Conservation (phyloP, 2,329 filamentous ascomycete species). For the Epicoccum sorghinum region DNA sequence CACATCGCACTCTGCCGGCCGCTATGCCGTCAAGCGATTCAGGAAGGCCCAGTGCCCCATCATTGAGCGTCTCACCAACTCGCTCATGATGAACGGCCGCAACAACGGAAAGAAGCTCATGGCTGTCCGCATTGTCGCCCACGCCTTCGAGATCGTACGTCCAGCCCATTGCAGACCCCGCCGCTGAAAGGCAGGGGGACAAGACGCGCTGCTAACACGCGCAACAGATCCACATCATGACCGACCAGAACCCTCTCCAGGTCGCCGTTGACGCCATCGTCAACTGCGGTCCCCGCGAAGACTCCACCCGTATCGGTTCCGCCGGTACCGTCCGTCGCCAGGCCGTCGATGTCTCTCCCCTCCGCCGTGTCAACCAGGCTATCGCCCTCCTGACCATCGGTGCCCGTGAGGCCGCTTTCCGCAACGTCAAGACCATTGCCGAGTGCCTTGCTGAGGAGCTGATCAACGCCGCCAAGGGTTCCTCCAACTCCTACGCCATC, state of each 20-base stretch:
- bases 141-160: slow-evolving; percentile 99
- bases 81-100: slow-evolving; percentile 99
- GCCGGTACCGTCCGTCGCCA: slow-evolving; percentile 99
- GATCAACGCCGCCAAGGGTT: slow-evolving; percentile 99
- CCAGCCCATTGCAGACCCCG: neutral
- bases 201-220: slow-evolving; percentile 17
- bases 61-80: slow-evolving; percentile 99
- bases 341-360: slow-evolving; percentile 99
- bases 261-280: slow-evolving; percentile 99
- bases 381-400: slow-evolving; percentile 98
- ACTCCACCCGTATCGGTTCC: slow-evolving; percentile 98
- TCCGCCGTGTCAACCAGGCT: slow-evolving; percentile 99
- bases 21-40: slow-evolving; percentile 99
- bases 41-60: slow-evolving; percentile 99
- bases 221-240: slow-evolving; percentile 97
- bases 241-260: slow-evolving; percentile 99
- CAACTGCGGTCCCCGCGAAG: slow-evolving; percentile 99
- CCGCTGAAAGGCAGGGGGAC: too few relatives aligned
- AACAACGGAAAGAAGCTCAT: slow-evolving; percentile 99
- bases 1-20: slow-evolving; percentile 97
- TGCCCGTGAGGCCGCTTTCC: slow-evolving; percentile 98
- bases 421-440: slow-evolving; percentile 99
- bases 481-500: slow-evolving; percentile 99
- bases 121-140: slow-evolving; percentile 98
- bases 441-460: slow-evolving; percentile 99